Base-by-base conservation (phyloP, 164 flowering plant species). In the Akebia trifoliata region DNA sequence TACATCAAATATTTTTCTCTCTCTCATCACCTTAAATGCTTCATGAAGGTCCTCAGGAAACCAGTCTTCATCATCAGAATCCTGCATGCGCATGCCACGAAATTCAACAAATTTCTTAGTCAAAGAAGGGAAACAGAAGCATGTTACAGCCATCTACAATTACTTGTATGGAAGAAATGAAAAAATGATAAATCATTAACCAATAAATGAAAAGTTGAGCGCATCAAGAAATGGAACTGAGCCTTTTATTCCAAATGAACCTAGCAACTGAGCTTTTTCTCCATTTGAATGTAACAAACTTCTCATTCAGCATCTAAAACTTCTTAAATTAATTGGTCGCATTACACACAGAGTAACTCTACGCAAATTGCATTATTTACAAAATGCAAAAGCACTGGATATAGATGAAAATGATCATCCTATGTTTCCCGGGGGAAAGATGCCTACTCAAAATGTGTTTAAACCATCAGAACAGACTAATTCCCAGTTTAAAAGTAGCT, bases 21-120 rank as follows among this genome's bases (percentile, higher is more conserved):
- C 71, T 32, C 95, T 81, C 79, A 93, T 53, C 76, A 81, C 93
- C 68, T 89, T 82, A 42, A 85, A 70, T 30, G 98, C 98, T 67
- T 81, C 98, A 44, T 69, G 65, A 60, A 84, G 46, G 67, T 93
- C 95, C 71, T 44, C 58, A 17, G 96, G 95, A 72, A 89, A 89
- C 98, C 97, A 89, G 62, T 89, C 97, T 8, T 89, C 97, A 59
- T 87, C 98, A 55, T 68, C 83, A 61, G 77, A 74, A 69, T 85
- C 79, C 91, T 89, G 73, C 67, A 75, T 34, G 40, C 56, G 71
- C 9, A 38, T 59, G 24, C 39, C 38, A 36, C 25, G 47, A 49
- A 25, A 59, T 32, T 10, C 20, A 34, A 11, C 20, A 15, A 18
- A 32, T 29, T 18, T 30, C 10, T 22, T 11, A 26, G 8, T 28